phyloP scores from a whole-genome alignment of 148 eudicot genomes.

The Fagopyrum tataricum region DNA sequence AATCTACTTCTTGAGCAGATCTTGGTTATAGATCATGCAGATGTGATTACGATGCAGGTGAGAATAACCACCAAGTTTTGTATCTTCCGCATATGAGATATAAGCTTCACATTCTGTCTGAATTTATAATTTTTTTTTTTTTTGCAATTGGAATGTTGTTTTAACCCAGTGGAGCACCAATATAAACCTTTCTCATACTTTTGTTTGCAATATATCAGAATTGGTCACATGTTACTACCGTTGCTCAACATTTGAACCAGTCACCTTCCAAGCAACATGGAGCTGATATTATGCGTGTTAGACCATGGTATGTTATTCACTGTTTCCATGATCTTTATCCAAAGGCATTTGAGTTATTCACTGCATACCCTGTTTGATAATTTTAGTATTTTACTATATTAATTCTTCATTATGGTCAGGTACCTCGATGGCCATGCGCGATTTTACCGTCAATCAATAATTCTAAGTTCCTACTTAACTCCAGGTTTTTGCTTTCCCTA shows the following conservation, averaged over 20 bases:
- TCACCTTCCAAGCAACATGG: conserved; percentile 67
- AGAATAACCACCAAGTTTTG: not conserved
- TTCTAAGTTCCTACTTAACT: conserved; percentile 62
- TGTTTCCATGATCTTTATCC: not conserved
- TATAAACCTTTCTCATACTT: not conserved
- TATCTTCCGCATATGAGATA: not conserved
- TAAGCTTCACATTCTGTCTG: not conserved
- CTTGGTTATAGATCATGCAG: conserved; percentile 87
- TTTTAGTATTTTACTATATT: not conserved
- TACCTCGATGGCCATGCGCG: conserved; percentile 70
- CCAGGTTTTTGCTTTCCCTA: conserved; percentile 45
- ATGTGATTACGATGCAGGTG: conserved; percentile 95
- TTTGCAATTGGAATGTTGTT: not conserved
- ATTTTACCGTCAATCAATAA: conserved; percentile 85
- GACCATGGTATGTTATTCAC: conserved; percentile 50
- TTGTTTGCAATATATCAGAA: conserved; percentile 36
- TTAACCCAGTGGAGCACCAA: not conserved
- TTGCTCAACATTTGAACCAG: conserved; percentile 57
- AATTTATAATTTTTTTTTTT: too few relatives aligned
- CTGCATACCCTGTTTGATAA: not conserved
- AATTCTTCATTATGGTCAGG: conserved; percentile 30
- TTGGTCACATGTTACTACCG: conserved; percentile 76
- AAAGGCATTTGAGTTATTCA: not conserved
- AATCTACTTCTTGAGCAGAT: conserved; percentile 35
- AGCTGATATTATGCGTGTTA: conserved; percentile 87